Conservation (phyloP, 371 early-diverging fungal species). For the Mycotypha africana region DNA sequence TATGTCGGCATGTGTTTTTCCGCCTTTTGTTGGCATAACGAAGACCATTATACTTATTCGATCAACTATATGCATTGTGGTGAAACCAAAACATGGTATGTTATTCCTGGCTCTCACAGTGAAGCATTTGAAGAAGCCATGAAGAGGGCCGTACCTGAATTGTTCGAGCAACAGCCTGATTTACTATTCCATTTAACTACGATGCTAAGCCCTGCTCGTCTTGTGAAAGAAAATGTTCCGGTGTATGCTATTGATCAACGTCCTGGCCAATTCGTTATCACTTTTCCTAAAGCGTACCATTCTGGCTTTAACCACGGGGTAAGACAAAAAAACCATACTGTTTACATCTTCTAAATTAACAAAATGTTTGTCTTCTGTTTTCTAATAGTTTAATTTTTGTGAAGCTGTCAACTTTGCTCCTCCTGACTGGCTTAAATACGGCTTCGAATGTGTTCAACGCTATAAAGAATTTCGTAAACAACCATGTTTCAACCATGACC, state of each 20-base stretch:
- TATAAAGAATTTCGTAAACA: constrained; percentile 75
- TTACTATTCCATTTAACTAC: constrained; percentile 90
- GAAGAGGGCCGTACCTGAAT: constrained; percentile 77
- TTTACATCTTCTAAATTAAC: background rate
- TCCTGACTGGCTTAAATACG: constrained; percentile 86
- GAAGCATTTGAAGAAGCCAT: constrained; percentile 81
- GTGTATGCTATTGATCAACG: constrained; percentile 85
- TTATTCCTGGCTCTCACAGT: constrained; percentile 84
- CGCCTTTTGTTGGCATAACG: constrained; percentile 98
- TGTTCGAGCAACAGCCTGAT: constrained; percentile 89
- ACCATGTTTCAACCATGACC: constrained; percentile 94
- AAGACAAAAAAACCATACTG: background rate
- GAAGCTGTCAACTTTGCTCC: constrained; percentile 97
- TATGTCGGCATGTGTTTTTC: constrained; percentile 96
- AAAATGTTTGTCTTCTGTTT: too few species aligned
- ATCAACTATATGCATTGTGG: constrained; percentile 97
- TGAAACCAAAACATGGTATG: constrained; percentile 97
- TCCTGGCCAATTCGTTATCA: constrained; percentile 92
- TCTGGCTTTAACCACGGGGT: constrained; percentile 94
- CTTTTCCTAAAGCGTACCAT: constrained; percentile 94
- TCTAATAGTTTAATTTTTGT: constrained; percentile 76
- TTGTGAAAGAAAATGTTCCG: constrained; percentile 68
- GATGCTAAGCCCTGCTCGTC: constrained; percentile 79
- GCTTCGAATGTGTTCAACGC: constrained; percentile 69
- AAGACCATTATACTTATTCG: constrained; percentile 94